Base-by-base conservation (phyloP, 441 rosid genomes). In the Croton setiger region DNA sequence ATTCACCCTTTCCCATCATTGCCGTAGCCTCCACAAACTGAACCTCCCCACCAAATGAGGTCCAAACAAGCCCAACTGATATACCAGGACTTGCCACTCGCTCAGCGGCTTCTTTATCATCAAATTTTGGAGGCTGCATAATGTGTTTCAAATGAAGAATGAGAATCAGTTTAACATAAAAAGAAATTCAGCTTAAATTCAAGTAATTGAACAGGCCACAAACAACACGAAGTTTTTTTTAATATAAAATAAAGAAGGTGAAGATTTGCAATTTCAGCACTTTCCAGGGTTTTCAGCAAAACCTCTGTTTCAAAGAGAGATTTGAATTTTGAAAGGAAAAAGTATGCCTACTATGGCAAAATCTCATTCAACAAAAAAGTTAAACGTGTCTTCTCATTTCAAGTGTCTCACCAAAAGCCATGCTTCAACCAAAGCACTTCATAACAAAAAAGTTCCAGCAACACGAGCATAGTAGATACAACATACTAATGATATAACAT, bases 61-160 rank as follows among this genome's bases (percentile, higher is more conserved):
- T 95, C 98, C 99, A 95, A 45, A 92, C 98, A 66, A 95, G 97
- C 69, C 97, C 98, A 65, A 95, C 99, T 1, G 97, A 89, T 65
- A 87, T 86, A 36, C 99, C 99, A 49, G 98, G 98, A 76, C 83
- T 74, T 52, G 96, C 92, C 74, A 95, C 96, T 21, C 98, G 88
- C 57, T 92, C 96, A 60, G 93, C 93, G 67, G 97, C 91, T 87
- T 94, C 98, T 69, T 63, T 87, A 72, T 94, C 96, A 82, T 91
- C 96, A 78, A 79, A 95, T 72, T 80, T 85, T 60, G 99, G 99
- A 72, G 99, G 99, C 99, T 95, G 93, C 86, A 87, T 72, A 27
- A 27, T 48, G 71, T 58, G 66, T 54, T 41, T 67, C 53, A 70
- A 67, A 68, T 43, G 35, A 77, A 55, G 47, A 27, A 76, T 37